Percentiles rank a stretch among this genome's conserved stretches.
Conservation (phyloP, 176 grass and related monocot species). For the Luzula sylvatica region DNA sequence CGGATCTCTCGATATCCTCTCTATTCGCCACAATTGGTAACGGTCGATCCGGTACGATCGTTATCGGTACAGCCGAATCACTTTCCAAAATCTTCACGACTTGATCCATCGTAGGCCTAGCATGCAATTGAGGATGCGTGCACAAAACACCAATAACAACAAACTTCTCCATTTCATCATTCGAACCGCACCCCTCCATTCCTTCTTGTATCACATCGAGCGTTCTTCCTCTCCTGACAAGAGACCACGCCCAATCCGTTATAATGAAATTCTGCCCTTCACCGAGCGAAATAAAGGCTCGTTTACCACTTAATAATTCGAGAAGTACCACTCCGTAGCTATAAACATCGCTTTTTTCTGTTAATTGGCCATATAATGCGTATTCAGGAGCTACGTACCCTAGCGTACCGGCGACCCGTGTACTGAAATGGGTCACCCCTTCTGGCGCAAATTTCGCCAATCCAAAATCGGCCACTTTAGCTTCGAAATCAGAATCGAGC, state of each 20-base stretch:
- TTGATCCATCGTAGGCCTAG: slow-evolving; percentile 89
- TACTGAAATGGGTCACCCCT: slow-evolving; percentile 93
- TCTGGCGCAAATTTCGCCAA: slow-evolving; percentile 86
- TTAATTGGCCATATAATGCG: slow-evolving; percentile 82
- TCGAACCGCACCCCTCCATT: slow-evolving; percentile 50
- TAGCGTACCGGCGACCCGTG: slow-evolving; percentile 66
- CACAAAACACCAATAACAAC: slow-evolving; percentile 58
- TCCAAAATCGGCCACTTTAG: slow-evolving; percentile 84
- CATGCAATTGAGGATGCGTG: slow-evolving; percentile 82
- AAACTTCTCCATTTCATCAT: slow-evolving; percentile 71
- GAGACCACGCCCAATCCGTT: slow-evolving; percentile 84
- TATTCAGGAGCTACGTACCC: slow-evolving; percentile 91
- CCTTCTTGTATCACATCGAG: slow-evolving; percentile 77
- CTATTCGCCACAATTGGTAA: slow-evolving; percentile 51
- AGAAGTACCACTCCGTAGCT: slow-evolving; percentile 85
- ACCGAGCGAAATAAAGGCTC: slow-evolving; percentile 51
- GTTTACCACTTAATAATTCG: slow-evolving; percentile 84
- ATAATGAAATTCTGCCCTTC: slow-evolving; percentile 74
- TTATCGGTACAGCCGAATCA: slow-evolving; percentile 32
- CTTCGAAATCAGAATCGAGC: slow-evolving; percentile 68
- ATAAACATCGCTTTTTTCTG: slow-evolving; percentile 90
- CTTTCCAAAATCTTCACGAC: slow-evolving; percentile 77
- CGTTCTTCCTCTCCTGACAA: slow-evolving; percentile 45
- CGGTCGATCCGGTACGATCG: slow-evolving; percentile 50
- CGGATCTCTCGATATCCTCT: slow-evolving; percentile 68